Conservation (phyloP, 2,329 filamentous ascomycete species). For the Furcasterigmium furcatum region DNA sequence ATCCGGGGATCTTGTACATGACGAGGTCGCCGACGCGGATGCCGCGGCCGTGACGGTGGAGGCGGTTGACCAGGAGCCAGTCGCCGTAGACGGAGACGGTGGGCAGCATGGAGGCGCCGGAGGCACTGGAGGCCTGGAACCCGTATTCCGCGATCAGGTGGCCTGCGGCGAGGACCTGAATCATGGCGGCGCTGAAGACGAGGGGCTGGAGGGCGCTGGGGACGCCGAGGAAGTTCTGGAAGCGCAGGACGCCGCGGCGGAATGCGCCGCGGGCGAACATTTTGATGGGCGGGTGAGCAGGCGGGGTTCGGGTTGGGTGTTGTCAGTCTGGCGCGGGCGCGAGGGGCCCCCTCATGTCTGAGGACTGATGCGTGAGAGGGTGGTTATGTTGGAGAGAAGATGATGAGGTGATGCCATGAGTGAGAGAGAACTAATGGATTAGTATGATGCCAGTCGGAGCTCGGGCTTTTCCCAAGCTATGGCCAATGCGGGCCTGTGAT, state of each 20-base stretch:
- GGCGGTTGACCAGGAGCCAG: conserved; percentile 64
- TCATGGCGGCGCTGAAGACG: conserved; percentile 38
- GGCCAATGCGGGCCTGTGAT: too few species aligned
- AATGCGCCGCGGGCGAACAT: too few species aligned
- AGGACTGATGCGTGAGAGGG: not conserved
- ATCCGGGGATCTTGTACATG: conserved; percentile 70
- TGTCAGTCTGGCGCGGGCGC: too few species aligned
- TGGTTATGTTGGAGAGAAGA: too few species aligned
- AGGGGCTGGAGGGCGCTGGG: conserved; percentile 13
- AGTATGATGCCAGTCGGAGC: too few species aligned
- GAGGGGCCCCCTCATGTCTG: too few species aligned
- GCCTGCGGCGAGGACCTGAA: conserved; percentile 41
- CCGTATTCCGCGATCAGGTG: conserved; percentile 60
- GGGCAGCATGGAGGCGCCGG: conserved; percentile 85
- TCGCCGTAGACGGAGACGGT: conserved; percentile 70
- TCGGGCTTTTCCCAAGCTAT: too few species aligned
- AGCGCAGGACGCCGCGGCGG: not conserved
- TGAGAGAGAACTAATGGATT: too few species aligned
- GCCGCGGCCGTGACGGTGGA: conserved; percentile 64
- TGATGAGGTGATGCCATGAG: too few species aligned
- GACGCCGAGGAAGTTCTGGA: too few species aligned
- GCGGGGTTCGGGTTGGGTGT: not conserved
- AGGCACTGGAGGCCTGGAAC: conserved; percentile 55
- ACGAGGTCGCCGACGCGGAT: conserved; percentile 80
- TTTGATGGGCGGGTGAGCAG: too few species aligned